Percentiles rank a stretch among this genome's conserved stretches.
Conservation (phyloP, 768 basidiomycete species). For the Termitomyces sp. region DNA sequence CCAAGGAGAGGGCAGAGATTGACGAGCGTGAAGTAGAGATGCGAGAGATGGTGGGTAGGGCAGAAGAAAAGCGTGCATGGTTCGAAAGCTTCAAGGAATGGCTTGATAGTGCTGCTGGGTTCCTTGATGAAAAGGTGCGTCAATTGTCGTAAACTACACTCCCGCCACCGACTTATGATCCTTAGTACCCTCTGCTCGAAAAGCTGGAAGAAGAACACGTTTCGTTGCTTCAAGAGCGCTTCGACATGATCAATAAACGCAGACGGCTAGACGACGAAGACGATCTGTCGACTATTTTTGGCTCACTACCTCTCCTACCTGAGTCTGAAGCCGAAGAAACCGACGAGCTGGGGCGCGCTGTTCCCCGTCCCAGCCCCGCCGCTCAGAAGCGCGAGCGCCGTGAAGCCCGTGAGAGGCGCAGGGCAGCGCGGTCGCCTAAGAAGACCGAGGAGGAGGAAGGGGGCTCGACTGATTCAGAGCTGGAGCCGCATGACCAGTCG, state of each 20-base stretch:
- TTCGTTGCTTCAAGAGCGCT: conserved; percentile 70
- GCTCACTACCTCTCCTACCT: conserved; percentile 30
- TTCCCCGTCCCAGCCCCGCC: background rate
- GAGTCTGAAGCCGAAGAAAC: conserved; percentile 35
- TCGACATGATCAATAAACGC: conserved; percentile 64
- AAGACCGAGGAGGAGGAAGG: conserved; percentile 60
- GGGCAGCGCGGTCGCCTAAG: conserved; percentile 35
- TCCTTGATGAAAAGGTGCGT: conserved; percentile 78
- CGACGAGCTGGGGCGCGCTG: conserved; percentile 38
- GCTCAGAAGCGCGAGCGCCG: conserved; percentile 48
- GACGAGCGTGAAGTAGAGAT: conserved; percentile 69
- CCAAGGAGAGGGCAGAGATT: conserved; percentile 59
- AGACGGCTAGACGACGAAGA: conserved; percentile 76
- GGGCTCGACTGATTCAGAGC: conserved; percentile 80
- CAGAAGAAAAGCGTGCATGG: conserved; percentile 81
- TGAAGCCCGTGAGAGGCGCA: conserved; percentile 54
- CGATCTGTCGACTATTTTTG: conserved; percentile 70
- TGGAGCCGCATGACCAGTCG: conserved; percentile 59
- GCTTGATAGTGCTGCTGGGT: conserved; percentile 79
- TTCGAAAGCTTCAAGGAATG: conserved; percentile 75
- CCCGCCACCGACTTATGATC: conserved; percentile 2
- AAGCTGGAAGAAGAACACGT: conserved; percentile 72
- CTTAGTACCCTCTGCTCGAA: conserved; percentile 76
- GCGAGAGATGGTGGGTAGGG: conserved; percentile 66
- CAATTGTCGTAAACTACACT: background rate